Evolutionary conservation across 257 asterid genomes (phyloP).

Genomic region (Gentiana straminea): DNA sequence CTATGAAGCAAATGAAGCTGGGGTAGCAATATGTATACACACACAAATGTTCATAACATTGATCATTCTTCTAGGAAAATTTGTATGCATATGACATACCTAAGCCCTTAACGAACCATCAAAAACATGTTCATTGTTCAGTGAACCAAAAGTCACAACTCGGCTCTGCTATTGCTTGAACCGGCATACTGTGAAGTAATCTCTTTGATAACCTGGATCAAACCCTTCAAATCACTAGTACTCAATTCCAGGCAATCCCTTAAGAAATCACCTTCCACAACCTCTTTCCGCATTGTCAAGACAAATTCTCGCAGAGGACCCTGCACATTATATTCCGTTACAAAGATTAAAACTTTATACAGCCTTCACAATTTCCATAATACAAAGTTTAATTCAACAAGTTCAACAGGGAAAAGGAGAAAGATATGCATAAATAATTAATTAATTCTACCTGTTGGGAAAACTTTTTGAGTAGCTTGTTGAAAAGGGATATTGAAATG

Average conservation of each 20-base stretch:
- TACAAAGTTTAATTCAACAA: not conserved
- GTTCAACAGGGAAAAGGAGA: not conserved
- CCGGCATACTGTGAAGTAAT: constrained; percentile 37
- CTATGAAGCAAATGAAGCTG: too few species aligned
- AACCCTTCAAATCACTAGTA: constrained; percentile 39
- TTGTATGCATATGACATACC: not conserved
- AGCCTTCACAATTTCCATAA: too few species aligned
- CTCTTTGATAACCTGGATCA: constrained; percentile 47
- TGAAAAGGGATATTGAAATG: constrained; percentile 37
- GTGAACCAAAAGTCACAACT: constrained; percentile 24
- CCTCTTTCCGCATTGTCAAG: constrained; percentile 46
- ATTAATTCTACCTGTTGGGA: constrained; percentile 35
- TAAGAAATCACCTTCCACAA: constrained; percentile 54
- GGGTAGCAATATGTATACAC: too few species aligned
- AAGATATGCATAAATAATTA: not conserved
- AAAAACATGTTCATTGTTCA: too few species aligned
- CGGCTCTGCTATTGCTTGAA: constrained; percentile 27
- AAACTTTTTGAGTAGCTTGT: constrained; percentile 38
- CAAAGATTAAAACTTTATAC: too few species aligned
- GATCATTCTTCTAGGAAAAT: not conserved
- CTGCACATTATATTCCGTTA: constrained; percentile 16
- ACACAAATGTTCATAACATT: not conserved
- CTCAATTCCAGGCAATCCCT: constrained; percentile 77
- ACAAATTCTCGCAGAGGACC: constrained; percentile 53
- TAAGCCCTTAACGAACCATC: not conserved